Base-by-base conservation (phyloP, 306 rosid species). In the Cicer arietinum region DNA sequence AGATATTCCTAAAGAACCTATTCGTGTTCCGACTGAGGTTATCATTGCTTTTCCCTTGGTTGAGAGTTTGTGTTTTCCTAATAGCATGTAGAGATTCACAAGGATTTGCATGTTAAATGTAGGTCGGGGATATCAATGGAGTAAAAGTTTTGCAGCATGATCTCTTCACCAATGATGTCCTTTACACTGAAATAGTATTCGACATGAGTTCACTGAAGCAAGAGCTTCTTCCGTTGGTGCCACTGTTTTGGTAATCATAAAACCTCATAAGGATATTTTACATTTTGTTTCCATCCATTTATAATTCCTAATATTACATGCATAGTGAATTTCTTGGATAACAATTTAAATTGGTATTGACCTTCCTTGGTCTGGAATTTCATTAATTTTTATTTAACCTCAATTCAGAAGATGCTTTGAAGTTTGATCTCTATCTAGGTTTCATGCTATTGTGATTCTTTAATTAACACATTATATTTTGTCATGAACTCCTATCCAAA, bases 1-100 rank as follows among this genome's bases (percentile, higher is more conserved):
- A 54, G 99, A 94, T 84, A 94, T 94, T 84, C 97, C 99, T 62
- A 94, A 90, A 81, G 98, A 94, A 89, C 96, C 99, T 69, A 86
- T 74, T 81, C 59, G 16, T 51, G 67, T 92, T 85, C 99, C 99
- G 16, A 76, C 78, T 69, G 92, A 92, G 97, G 98, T 94, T 78
- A 77, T 70, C 58, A 20, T 61, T 57, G 22, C 41, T 60, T 73
- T 77, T 72, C 47, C 75, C 56, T 80, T 57, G 40, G 46, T 30
- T 71, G 74, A 10, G 59, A 52, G 50, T 47, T 47, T 13, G 7
- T 37, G 47, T 75, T 77, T 85, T 20, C 54, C 68, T 66, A 83
- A 64, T 46, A 41, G 45, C 42, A 64, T 51, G 39, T 70, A 47
- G 66, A 66, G 58, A 72, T 73, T 71, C 45, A 77, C 63, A 45